phyloP scores from a whole-genome alignment of 192 early-diverging fungal genomes.

The Neocallimastix lanati region DNA sequence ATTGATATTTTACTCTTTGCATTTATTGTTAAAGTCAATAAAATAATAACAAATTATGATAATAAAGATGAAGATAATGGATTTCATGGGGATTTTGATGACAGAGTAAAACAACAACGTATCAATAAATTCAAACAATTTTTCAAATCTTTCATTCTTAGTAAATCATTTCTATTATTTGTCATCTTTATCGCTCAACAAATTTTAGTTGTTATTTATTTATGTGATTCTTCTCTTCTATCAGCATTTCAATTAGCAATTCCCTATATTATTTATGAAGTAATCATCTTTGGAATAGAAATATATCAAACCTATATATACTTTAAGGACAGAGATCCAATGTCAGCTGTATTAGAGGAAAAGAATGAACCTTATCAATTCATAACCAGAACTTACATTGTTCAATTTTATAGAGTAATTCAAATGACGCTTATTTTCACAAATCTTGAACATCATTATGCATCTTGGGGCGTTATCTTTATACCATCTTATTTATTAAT shows the following conservation, averaged over 20 bases:
- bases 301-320: neutral
- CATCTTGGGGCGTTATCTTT: neutral
- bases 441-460: neutral
- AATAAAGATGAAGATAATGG: neutral
- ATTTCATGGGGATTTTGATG: neutral
- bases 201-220: neutral
- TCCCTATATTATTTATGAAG: neutral
- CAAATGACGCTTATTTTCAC: neutral
- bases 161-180: neutral
- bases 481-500: neutral
- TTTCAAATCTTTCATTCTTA: neutral
- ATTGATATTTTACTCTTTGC: neutral
- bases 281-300: neutral
- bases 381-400: neutral
- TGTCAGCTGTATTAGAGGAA: neutral
- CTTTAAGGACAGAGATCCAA: neutral
- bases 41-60: neutral
- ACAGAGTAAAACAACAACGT: neutral
- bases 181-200: neutral
- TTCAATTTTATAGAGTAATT: neutral
- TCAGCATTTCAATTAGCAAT: neutral
- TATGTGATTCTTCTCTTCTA: neutral
- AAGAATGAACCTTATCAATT: neutral
- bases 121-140: neutral
- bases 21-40: neutral